Evolutionary conservation across 768 basidiomycete species (phyloP), one percentile per base, ranked within the genome.

Genomic region (Collybiopsis luxurians): DNA sequence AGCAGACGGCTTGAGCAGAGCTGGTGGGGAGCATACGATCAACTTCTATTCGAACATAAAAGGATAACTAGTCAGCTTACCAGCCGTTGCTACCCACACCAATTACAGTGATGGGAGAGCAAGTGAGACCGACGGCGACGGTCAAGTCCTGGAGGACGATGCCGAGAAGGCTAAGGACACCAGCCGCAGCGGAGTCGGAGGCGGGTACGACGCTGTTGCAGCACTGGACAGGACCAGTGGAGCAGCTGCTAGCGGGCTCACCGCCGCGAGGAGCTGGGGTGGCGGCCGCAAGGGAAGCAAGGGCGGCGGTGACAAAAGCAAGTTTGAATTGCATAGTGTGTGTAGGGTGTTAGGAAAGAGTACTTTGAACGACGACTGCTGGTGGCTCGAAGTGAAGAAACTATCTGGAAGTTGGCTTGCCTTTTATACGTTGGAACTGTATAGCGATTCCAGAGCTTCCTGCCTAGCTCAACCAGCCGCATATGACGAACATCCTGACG

Each of bases 141-240:
- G 21, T 55, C 30, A 39, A 17, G 31, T 36, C 87, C 6, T 90
- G 79, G 6, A 90, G 71, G 67, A 87, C 88, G 53, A 65, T 59
- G 57, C 63, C 64, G 55, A 58, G 9, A 27, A 56, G 55, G 26
- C 30, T 55, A 26, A 66, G 44, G 17, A 65, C 15, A 13, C 27
- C 39, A 15, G 58, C 38, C 13, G 54, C 60, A 23, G 56, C 50
- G 26, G 60, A 19, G 15, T 36, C 31, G 30, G 50, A 49, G 28
- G 60, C 53, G n/a, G 39, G 3, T 24, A 19, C 0, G 38, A 44
- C 42, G n/a, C 21, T 43, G 2, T 54, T 4, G 53, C 53, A 54
- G 31, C 53, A 54, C 38, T 53, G 51, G 24, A 53, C 15, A 11
- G 36, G 24, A 3, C 38, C 51, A 27, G 51, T 53, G 9, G 0